Evolutionary conservation across 371 early-diverging fungal species (phyloP), one percentile per base, ranked within the genome.

Genomic region (Lichtheimia corymbifera): DNA sequence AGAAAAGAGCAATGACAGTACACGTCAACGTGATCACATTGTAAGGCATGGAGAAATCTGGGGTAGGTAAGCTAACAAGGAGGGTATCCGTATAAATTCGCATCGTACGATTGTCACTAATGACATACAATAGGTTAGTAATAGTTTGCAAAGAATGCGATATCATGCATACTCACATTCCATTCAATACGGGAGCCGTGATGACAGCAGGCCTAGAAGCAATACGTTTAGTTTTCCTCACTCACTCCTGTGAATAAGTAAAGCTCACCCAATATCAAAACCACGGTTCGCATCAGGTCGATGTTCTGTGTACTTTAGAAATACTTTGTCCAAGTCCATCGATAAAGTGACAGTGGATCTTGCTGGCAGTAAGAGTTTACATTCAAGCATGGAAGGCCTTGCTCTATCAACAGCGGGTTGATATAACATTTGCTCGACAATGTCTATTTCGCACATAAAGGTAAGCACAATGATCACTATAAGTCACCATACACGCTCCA

Each of bases 11-110:
- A 67, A 97, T 84, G 22, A 96, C 87, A 0, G 99, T 98, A 64
- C 94, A 96, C 1, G 97, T 94, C 70, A 97, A 79, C 0, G 98
- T 96, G 57, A 97, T 95, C 50, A 97, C 98, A 76, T 98, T 98
- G 74, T 97, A 98, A 0, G 97, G 97, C 99, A 98, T 98, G 57
- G 91, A 91, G 62, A 98, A 98, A 61, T 98, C 99, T 2, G 99
- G 97, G 11, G 95, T 93, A 5, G 97, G 96, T 52, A 96, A 80
- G 47, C 87, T 89, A 35, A 96, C 85, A 47, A 96, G 77, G 11
- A 96, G 63, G 5, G 89, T 85, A 62, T 94, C 92, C 1, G 96
- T 94, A 65, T 92, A 95, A 11, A 93, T 66, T 18, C 91, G 74
- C 50, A 81, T 77, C 25, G 68, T 66, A 62, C 68, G 50, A 55